Percentiles rank a stretch among this genome's conserved stretches.
Evolutionary conservation across 768 basidiomycete species (phyloP).

Genomic region (Lactifluus hygrophoroides): DNA sequence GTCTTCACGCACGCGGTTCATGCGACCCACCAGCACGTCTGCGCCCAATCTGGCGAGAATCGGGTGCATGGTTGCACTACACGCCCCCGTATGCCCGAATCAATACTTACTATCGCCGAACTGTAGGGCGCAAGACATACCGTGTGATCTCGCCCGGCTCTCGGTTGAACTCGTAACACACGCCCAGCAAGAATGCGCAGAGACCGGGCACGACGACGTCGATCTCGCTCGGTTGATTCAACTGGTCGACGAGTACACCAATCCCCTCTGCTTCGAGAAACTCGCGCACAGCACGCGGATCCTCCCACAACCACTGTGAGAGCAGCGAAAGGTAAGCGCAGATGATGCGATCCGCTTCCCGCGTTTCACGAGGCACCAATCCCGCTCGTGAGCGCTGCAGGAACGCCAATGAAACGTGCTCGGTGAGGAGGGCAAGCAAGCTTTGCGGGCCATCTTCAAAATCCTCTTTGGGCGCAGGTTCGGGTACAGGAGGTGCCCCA

Average conservation of each 20-base stretch:
- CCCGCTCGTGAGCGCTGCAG: conserved; percentile 64
- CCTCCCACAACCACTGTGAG: conserved; percentile 96
- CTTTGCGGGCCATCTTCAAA: conserved; percentile 63
- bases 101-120: not conserved
- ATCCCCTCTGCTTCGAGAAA: conserved; percentile 88
- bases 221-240: conserved; percentile 81
- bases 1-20: conserved; percentile 85
- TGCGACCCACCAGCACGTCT: conserved; percentile 79
- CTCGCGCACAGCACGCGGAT: conserved; percentile 76
- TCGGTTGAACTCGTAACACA: conserved; percentile 94
- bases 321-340: conserved; percentile 79
- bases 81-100: not conserved
- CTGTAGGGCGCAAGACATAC: conserved; percentile 31
- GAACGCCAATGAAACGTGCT: conserved; percentile 83
- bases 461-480: conserved; percentile 27
- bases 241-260: conserved; percentile 86
- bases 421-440: conserved; percentile 77
- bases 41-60: conserved; percentile 87
- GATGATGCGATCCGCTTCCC: conserved; percentile 88
- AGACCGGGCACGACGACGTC: conserved; percentile 85
- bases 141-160: conserved; percentile 95
- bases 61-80: conserved; percentile 75
- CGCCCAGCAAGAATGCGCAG: conserved; percentile 83
- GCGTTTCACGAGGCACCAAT: conserved; percentile 57
- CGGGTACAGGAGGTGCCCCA: conserved; percentile 28